Conservation (phyloP, 768 basidiomycete genomes). For the Boletus sensibilis region DNA sequence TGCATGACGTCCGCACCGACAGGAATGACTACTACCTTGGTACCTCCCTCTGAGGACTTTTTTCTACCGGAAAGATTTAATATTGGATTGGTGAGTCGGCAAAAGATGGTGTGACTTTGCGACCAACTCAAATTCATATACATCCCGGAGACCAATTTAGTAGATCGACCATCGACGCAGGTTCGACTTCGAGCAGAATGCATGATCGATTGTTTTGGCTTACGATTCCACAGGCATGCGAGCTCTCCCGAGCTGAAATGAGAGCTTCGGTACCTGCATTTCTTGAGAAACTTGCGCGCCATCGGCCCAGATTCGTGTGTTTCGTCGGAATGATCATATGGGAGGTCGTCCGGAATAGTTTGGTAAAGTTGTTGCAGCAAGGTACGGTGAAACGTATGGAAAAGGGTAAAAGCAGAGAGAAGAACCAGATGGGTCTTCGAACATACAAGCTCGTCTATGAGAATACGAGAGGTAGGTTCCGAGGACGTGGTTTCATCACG, state of each 20-base stretch:
- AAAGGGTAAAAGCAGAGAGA: slow-evolving; percentile 9
- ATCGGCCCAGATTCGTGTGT: slow-evolving; percentile 66
- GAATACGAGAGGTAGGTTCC: slow-evolving; percentile 5
- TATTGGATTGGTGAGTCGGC: slow-evolving; percentile 59
- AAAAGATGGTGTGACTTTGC: neutral
- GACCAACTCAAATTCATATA: neutral
- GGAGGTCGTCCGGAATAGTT: slow-evolving; percentile 37
- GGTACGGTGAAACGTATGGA: neutral
- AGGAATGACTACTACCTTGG: slow-evolving; percentile 57
- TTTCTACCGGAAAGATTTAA: slow-evolving; percentile 57
- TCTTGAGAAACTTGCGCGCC: slow-evolving; percentile 54
- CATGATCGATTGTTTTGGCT: neutral
- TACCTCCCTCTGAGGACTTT: slow-evolving; percentile 58
- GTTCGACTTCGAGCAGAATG: slow-evolving; percentile 32
- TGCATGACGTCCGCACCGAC: neutral
- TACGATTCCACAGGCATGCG: slow-evolving; percentile 43
- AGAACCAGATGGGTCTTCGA: slow-evolving; percentile 23
- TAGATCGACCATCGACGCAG: slow-evolving; percentile 65
- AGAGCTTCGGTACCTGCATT: slow-evolving; percentile 52
- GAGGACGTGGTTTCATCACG: neutral
- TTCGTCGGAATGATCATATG: slow-evolving; percentile 78
- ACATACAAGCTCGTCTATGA: slow-evolving; percentile 21
- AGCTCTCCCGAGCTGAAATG: slow-evolving; percentile 55
- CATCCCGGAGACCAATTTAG: slow-evolving; percentile 64
- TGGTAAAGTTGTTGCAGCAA: slow-evolving; percentile 29